Conservation (phyloP, 352 stramenopile genomes). For the Detonula confervacea region DNA sequence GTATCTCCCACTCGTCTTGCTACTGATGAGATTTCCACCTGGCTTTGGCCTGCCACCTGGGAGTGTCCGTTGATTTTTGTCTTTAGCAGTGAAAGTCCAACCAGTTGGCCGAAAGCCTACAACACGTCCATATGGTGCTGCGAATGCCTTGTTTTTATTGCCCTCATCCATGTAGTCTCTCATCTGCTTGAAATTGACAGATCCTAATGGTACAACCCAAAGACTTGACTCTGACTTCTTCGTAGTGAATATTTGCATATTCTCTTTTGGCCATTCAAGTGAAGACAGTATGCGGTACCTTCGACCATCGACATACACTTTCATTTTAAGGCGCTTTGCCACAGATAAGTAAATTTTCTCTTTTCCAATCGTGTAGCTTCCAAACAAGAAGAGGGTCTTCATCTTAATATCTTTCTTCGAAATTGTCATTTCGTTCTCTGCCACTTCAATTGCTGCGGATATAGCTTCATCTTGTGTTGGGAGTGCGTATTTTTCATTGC, state of each 20-base stretch:
- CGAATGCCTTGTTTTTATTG: constrained; percentile 66
- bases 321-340: constrained; percentile 82
- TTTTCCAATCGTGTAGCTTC: constrained; percentile 97
- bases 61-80: constrained; percentile 41
- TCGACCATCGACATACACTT: constrained; percentile 84
- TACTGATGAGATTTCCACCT: constrained; percentile 80
- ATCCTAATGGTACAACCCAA: constrained; percentile 92
- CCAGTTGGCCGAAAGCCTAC: constrained; percentile 93
- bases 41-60: constrained; percentile 35
- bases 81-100: constrained; percentile 47
- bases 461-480: constrained; percentile 89
- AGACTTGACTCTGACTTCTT: constrained; percentile 82
- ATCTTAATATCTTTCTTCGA: constrained; percentile 46
- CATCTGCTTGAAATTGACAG: constrained; percentile 92
- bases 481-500: constrained; percentile 93
- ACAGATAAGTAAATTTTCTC: constrained; percentile 95
- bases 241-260: constrained; percentile 90
- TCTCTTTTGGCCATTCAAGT: constrained; percentile 87
- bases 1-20: constrained; percentile 87
- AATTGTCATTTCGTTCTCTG: constrained; percentile 62
- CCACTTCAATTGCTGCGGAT: constrained; percentile 63
- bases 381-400: constrained; percentile 92
- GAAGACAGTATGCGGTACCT: constrained; percentile 88
- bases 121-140: constrained; percentile 80
- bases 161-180: constrained; percentile 63